A percentile compares a stretch with the other conserved stretches of the same genome.
Evolutionary conservation across 352 stramenopile genomes (phyloP).

Genomic region (Phytopythium cucurbitacearum): DNA sequence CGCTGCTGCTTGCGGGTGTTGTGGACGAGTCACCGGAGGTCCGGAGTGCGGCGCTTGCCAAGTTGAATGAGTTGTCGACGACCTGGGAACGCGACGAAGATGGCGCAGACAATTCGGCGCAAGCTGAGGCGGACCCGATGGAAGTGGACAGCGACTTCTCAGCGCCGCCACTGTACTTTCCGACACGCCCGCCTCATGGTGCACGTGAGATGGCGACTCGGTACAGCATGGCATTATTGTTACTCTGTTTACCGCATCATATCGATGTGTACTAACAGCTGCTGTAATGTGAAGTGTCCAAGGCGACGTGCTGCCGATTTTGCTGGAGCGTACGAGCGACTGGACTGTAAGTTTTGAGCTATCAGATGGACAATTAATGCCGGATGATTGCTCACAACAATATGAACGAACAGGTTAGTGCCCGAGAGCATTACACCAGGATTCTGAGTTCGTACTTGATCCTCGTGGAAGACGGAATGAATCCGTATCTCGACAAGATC

Average conservation of each 20-base stretch:
- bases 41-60: slow-evolving; percentile 23
- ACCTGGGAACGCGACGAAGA: slow-evolving; percentile 41
- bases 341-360: slow-evolving; percentile 42
- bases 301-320: slow-evolving; percentile 35
- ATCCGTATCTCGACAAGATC: slow-evolving; percentile 66
- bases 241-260: background rate
- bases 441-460: slow-evolving; percentile 67
- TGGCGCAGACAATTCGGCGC: slow-evolving; percentile 4
- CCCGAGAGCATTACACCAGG: slow-evolving; percentile 65
- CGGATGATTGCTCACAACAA: background rate
- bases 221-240: background rate
- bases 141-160: slow-evolving; percentile 20
- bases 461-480: slow-evolving; percentile 62
- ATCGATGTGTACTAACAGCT: background rate
- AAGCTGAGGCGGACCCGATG: slow-evolving; percentile 30
- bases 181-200: slow-evolving; percentile 33
- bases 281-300: slow-evolving; percentile 22
- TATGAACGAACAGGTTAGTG: slow-evolving; percentile 35
- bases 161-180: slow-evolving; percentile 44
- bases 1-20: slow-evolving; percentile 56
- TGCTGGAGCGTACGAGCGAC: slow-evolving; percentile 72
- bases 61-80: slow-evolving; percentile 39
- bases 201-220: slow-evolving; percentile 39
- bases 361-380: background rate
- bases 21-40: slow-evolving; percentile 75